A percentile compares a stretch with the other conserved stretches of the same genome.
phyloP scores from a whole-genome alignment of 2,329 filamentous ascomycete genomes.

The Aureobasidium uvarum region DNA sequence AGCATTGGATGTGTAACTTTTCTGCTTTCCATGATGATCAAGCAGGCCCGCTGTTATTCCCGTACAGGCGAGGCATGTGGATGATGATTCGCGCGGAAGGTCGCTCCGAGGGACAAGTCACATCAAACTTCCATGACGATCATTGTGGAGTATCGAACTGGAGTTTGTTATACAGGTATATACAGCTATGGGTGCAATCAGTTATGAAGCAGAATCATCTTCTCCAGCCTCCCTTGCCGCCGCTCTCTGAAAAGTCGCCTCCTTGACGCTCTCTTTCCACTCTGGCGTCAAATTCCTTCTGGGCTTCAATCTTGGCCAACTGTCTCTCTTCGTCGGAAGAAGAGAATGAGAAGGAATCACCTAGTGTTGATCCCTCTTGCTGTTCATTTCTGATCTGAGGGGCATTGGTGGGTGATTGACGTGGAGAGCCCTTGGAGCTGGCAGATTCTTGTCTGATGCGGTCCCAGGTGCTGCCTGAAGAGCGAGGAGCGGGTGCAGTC shows the following conservation, averaged over 20 bases:
- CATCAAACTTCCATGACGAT: too few species aligned
- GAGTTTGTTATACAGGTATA: slow-evolving; percentile 2
- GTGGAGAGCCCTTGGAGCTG: not conserved
- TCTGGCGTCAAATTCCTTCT: slow-evolving; percentile 51
- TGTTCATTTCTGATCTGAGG: slow-evolving; percentile 32
- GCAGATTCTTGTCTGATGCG: slow-evolving; percentile 39
- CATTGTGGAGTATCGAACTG: too few species aligned
- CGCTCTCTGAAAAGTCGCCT: slow-evolving; percentile 41
- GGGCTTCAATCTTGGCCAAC: slow-evolving; percentile 47
- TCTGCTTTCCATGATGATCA: not conserved
- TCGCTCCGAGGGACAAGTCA: not conserved
- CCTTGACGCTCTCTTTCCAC: slow-evolving; percentile 52
- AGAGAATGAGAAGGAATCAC: slow-evolving; percentile 49
- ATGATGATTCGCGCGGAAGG: not conserved
- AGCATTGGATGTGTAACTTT: not conserved
- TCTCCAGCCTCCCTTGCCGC: slow-evolving; percentile 24
- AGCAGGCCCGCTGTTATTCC: not conserved
- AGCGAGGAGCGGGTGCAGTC: not conserved
- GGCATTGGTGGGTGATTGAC: slow-evolving; percentile 1
- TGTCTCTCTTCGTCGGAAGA: slow-evolving; percentile 45
- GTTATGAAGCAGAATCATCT: not conserved
- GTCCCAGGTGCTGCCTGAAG: slow-evolving; percentile 46
- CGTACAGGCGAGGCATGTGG: not conserved
- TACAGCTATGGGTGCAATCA: not conserved
- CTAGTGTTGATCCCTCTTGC: slow-evolving; percentile 37